Conservation (phyloP, 352 stramenopile genomes). For the Globisporangium paddicum region DNA sequence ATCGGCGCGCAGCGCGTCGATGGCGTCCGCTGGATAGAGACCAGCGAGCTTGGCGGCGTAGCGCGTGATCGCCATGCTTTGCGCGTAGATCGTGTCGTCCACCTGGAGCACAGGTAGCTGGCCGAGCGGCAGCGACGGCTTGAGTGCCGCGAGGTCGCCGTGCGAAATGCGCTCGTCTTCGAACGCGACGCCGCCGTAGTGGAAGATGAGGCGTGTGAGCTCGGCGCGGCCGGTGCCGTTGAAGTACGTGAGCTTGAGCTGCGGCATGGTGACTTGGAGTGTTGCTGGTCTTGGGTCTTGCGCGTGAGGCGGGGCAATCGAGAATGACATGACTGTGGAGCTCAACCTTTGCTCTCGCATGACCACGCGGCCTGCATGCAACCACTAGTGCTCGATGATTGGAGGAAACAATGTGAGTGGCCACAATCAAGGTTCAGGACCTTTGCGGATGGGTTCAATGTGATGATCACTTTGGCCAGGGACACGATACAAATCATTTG, state of each 20-base stretch:
- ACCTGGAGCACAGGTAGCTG: constrained; percentile 26
- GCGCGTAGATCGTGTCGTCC: constrained; percentile 14
- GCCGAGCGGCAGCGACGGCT: constrained; percentile 22
- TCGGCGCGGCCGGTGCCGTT: constrained; percentile 42
- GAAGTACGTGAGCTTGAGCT: constrained; percentile 81
- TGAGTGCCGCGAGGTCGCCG: constrained; percentile 10
- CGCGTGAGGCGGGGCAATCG: not conserved
- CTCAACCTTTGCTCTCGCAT: not conserved
- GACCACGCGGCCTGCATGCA: not conserved
- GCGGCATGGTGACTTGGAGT: constrained; percentile 1
- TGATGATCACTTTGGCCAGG: too few relatives aligned
- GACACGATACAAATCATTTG: too few relatives aligned
- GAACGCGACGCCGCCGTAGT: constrained; percentile 25
- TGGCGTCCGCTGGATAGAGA: constrained; percentile 14
- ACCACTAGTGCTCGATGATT: not conserved
- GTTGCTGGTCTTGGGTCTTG: not conserved
- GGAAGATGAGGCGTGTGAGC: constrained; percentile 50
- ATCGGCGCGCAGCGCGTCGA: constrained; percentile 12
- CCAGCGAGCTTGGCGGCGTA: constrained; percentile 24
- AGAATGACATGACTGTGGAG: not conserved
- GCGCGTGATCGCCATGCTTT: constrained; percentile 26
- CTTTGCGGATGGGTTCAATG: not conserved
- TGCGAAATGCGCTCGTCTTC: constrained; percentile 18
- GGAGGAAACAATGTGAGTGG: not conserved
- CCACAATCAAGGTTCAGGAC: not conserved